phyloP scores from a whole-genome alignment of 2,329 filamentous ascomycete genomes.

The Leptographium procerum region DNA sequence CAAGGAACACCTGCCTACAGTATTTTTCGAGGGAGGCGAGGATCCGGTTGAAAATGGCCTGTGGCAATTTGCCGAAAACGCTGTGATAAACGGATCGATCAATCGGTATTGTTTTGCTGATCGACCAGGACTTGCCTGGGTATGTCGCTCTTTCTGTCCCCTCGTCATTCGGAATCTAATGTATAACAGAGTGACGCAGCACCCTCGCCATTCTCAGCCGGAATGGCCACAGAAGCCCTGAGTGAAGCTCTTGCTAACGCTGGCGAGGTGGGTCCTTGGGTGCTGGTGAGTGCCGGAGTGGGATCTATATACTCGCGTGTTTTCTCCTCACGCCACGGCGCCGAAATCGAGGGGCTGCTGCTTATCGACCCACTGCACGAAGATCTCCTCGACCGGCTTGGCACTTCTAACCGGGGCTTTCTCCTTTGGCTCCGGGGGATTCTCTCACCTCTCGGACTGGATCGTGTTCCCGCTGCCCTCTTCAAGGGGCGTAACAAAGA shows the following conservation, averaged over 20 bases:
- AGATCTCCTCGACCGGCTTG: slow-evolving; percentile 62
- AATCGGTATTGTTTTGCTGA: slow-evolving; percentile 90
- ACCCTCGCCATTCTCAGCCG: slow-evolving; percentile 83
- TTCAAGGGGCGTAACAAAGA: slow-evolving; percentile 69
- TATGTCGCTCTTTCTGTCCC: slow-evolving; percentile 14
- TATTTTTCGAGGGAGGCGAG: slow-evolving; percentile 78
- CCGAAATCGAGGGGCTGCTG: slow-evolving; percentile 65
- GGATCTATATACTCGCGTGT: slow-evolving; percentile 85
- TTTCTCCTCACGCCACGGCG: slow-evolving; percentile 73
- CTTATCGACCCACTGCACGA: slow-evolving; percentile 86
- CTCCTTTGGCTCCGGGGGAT: slow-evolving; percentile 76
- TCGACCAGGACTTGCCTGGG: slow-evolving; percentile 77
- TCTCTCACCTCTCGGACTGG: slow-evolving; percentile 75
- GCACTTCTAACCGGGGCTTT: slow-evolving; percentile 61
- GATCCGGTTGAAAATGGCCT: slow-evolving; percentile 67
- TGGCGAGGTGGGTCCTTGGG: slow-evolving; percentile 79
- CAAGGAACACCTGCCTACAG: slow-evolving; percentile 54
- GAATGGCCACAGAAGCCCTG: slow-evolving; percentile 81
- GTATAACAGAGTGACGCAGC: slow-evolving; percentile 60
- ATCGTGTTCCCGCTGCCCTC: slow-evolving; percentile 67
- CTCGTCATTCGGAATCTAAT: neutral
- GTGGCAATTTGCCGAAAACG: slow-evolving; percentile 66
- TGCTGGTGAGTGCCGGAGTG: slow-evolving; percentile 75
- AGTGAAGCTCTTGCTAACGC: slow-evolving; percentile 73
- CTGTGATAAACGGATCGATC: slow-evolving; percentile 71